Conservation (phyloP, 2,329 filamentous ascomycete genomes). For the Colletotrichum horii region DNA sequence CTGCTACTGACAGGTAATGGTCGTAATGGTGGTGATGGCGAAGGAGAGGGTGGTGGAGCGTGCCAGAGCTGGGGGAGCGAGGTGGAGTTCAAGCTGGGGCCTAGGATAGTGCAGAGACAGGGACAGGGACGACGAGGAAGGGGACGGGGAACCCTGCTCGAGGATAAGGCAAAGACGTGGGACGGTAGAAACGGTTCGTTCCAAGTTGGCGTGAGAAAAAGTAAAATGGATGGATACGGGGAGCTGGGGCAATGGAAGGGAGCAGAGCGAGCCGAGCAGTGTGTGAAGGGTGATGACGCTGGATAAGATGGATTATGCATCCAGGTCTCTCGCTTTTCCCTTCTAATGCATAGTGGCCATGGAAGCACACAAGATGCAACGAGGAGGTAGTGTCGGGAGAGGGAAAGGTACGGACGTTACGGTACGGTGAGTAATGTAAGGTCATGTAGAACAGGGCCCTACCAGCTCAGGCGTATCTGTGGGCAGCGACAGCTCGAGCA, state of each 20-base stretch:
- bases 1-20: not conserved
- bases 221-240: constrained; percentile 12
- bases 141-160: not conserved
- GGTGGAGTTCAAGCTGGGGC: not conserved
- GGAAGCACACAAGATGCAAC: not conserved
- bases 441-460: not conserved
- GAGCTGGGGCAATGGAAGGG: constrained; percentile 4
- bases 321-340: not conserved
- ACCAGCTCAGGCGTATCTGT: constrained; percentile 14
- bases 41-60: not conserved
- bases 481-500: constrained; percentile 3
- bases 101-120: not conserved
- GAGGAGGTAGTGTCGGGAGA: not conserved
- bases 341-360: not conserved
- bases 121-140: not conserved
- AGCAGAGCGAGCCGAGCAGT: not conserved
- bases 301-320: not conserved
- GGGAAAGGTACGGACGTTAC: not conserved
- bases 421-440: not conserved
- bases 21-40: not conserved
- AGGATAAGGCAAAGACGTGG: constrained; percentile 20
- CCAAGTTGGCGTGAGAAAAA: constrained; percentile 16
- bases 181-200: constrained; percentile 22
- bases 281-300: not conserved
- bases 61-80: not conserved